Conservation (phyloP, 2,329 filamentous ascomycete species). For the Didymosphaeria variabile region DNA sequence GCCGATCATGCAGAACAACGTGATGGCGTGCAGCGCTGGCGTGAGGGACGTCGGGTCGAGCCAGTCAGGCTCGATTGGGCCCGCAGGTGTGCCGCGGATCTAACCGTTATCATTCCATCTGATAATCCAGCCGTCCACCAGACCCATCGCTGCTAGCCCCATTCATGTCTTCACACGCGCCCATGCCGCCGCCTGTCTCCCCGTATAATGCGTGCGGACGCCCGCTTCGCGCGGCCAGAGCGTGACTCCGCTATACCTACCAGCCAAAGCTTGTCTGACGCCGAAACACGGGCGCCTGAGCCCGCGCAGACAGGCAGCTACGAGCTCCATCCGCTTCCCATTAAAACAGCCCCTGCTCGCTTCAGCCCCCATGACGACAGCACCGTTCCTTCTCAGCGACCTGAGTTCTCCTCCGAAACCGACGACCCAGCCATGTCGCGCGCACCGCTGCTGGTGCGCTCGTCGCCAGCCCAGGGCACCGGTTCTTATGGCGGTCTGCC, state of each 20-base stretch:
- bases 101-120: constrained; percentile 31
- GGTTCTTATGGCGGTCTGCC: constrained; percentile 69
- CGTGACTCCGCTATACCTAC: constrained; percentile 28
- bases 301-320: constrained; percentile 34
- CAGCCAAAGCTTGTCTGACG: constrained; percentile 24
- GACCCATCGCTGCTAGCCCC: constrained; percentile 16
- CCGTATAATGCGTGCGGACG: constrained; percentile 24
- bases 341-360: constrained; percentile 39
- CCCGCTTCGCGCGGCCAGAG: constrained; percentile 18
- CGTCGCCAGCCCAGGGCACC: constrained; percentile 67
- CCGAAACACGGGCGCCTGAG: constrained; percentile 32
- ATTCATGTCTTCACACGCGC: constrained; percentile 20
- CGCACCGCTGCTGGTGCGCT: constrained; percentile 66
- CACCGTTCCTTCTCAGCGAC: constrained; percentile 22
- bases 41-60: constrained; percentile 2
- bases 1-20: constrained; percentile 5
- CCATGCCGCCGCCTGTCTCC: constrained; percentile 27
- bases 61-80: neutral
- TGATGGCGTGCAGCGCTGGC: constrained; percentile 14
- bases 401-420: constrained; percentile 26
- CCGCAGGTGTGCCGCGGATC: constrained; percentile 22
- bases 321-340: constrained; percentile 41
- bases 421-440: constrained; percentile 54
- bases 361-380: constrained; percentile 41
- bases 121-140: constrained; percentile 24